Base-by-base conservation (phyloP, 495 filamentous ascomycete species). In the Letharia lupina region DNA sequence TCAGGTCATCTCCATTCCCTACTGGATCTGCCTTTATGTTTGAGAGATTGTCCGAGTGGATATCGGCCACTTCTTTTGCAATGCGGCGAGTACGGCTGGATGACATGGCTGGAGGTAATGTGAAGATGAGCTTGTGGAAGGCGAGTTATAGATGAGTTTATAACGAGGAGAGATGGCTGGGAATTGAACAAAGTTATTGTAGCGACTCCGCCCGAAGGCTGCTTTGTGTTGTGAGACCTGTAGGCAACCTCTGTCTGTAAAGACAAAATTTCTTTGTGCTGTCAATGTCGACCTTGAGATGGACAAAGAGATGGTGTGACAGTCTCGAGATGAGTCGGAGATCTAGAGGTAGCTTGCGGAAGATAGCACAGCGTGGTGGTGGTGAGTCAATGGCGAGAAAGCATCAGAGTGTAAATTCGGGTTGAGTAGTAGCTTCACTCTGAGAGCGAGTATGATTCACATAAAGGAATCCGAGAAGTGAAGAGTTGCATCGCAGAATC, bases 61-160 rank as follows among this genome's bases (percentile, higher is more conserved):
- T 93, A 76, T 98, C 94, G 59, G 83, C 81, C 60, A 98, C 82
- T 80, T 98, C 94, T 78, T 98, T 98, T 64, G 88, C 84, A 67
- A 98, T 87, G 31, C 94, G 89, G 62, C 94, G 91, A 60, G 84
- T 77, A 48, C 90, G 84, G 65, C 91, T 91, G 45, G 87, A 85
- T 60, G 89, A 78, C 91, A 95, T 96, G 67, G 60, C 76, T 64
- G 48, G 44, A 63, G 8, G 20, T 11, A 52, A 48, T 31, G 28
- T 35, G 54, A 35, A 31, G 44, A 58, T 70, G 33, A 18, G 39
- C 35, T 39, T 52, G 31, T 64, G 37, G 60, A 63, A 57, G 28
- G 23, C 31, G 48, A 45, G 57, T 28, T 5, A 37, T 39, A 28
- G 40, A 59, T 28, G 11, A 31, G 11, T 3, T 45, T 54, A 33